A percentile compares a stretch with the other conserved stretches of the same genome.
phyloP scores from a whole-genome alignment of 2,329 filamentous ascomycete species.

The Canariomyces notabilis region DNA sequence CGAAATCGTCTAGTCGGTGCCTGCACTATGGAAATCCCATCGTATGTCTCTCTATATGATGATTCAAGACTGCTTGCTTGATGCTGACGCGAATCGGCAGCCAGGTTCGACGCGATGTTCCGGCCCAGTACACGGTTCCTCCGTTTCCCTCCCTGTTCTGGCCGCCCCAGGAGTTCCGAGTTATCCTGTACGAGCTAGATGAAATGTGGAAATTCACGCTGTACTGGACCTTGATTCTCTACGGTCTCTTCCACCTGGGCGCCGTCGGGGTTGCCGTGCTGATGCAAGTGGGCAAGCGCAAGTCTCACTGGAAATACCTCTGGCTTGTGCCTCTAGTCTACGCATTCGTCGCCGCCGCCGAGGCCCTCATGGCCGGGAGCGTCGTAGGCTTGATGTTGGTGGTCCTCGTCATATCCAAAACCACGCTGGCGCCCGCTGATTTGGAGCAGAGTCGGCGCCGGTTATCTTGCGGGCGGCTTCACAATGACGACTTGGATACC shows the following conservation, averaged over 20 bases:
- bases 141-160: slow-evolving; percentile 79
- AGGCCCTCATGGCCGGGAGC: slow-evolving; percentile 75
- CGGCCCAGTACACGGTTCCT: slow-evolving; percentile 59
- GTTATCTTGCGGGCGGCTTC: slow-evolving; percentile 79
- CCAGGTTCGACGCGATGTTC: slow-evolving; percentile 30
- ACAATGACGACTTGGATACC: slow-evolving; percentile 94
- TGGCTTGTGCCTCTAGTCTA: slow-evolving; percentile 72
- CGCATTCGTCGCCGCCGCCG: slow-evolving; percentile 63
- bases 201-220: slow-evolving; percentile 88
- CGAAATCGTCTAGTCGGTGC: neutral
- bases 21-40: slow-evolving; percentile 15
- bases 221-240: slow-evolving; percentile 79
- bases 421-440: slow-evolving; percentile 1
- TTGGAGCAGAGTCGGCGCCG: slow-evolving; percentile 60
- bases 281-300: slow-evolving; percentile 59
- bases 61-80: neutral
- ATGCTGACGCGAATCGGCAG: slow-evolving; percentile 8
- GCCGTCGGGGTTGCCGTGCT: slow-evolving; percentile 67
- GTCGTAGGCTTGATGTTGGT: slow-evolving; percentile 74
- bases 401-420: neutral
- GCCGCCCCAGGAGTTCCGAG: slow-evolving; percentile 49
- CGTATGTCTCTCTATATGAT: slow-evolving; percentile 12
- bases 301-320: slow-evolving; percentile 54
- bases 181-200: slow-evolving; percentile 64
- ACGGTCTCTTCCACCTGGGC: slow-evolving; percentile 67